Base-by-base conservation (phyloP, 2,329 filamentous ascomycete genomes). In the Nigrospora oryzae region DNA sequence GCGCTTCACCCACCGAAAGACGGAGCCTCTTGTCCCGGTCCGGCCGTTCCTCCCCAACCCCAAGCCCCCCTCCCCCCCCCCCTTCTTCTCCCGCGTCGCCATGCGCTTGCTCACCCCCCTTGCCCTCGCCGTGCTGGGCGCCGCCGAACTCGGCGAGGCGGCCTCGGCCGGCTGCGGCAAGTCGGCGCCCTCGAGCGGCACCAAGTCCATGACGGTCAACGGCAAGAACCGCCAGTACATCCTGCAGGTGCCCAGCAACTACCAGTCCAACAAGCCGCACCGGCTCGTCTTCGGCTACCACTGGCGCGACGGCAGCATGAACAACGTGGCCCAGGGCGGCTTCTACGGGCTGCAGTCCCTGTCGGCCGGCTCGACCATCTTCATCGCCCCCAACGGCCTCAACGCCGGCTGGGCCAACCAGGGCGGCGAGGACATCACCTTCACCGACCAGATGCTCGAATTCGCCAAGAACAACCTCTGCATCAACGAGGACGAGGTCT, bases 281-380 rank as follows among this genome's bases (percentile, higher is more conserved):
- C 61, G 61, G 35, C 58, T 71, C 33, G 63, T 74, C 46, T 69
- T 69, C 49, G 61, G 58, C 17, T 55, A 63, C 39, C 69, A 74
- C 54, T 64, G 60, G 56, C 63, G 65, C 34, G 59, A 60, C 43
- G 66, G 66, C 31, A 66, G 50, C 51, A 65, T 65, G 53, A 47
- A 57, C 41, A 55, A 65, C 44, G 60, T 71, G 28, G 63, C 56
- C 14, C 48, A 59, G 16, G 56, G 57, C 3, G 70, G 62, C 14
- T 42, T 36, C 54, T 71, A 71, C 49, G 67, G 68, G 4, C 58
- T 72, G 7, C 59, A 59, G 13, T 48, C 52, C 3, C 58, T 66
- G 10, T 57, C 63, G 11, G 52, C 56, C 16, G 61, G 64, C n/a
- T 59, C 51, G 11, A 62, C 67, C 45, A 67, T 73, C 50, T 68